These are phyloP conservation scores for Camellia oleifera DNA, from an alignment of 179 eudicot genomes.

Conservation along the genomic window DNA sequence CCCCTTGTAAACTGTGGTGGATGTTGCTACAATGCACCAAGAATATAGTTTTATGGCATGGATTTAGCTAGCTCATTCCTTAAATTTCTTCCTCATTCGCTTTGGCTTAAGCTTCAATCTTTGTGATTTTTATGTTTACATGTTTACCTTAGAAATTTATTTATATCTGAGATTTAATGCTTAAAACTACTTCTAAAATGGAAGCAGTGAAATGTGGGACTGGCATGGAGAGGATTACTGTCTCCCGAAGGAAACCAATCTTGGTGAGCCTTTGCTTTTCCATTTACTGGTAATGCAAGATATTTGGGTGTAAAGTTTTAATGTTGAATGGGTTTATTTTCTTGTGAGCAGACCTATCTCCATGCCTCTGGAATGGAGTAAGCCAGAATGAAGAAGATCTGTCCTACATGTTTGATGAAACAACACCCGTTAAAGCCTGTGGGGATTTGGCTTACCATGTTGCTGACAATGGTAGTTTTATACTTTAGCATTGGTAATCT, in stretches of 20 bases:
- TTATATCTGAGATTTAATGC: not conserved
- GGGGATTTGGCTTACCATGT: conserved; percentile 56
- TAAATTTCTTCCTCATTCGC: too few species aligned
- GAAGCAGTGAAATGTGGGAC: conserved; percentile 46
- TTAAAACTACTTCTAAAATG: conserved; percentile 12
- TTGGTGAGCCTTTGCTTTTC: conserved; percentile 38
- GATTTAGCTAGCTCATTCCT: not conserved
- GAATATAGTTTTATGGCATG: not conserved
- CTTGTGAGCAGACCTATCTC: conserved; percentile 36
- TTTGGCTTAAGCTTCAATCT: not conserved
- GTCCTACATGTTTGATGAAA: conserved; percentile 51
- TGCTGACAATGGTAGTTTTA: conserved; percentile 34
- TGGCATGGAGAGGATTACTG: conserved; percentile 47
- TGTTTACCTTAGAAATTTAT: not conserved
- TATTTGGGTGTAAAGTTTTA: conserved; percentile 11
- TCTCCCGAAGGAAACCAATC: conserved; percentile 36
- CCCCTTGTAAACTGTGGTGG: not conserved
- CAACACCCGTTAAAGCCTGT: conserved; percentile 82
- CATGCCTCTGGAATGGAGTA: conserved; percentile 46
- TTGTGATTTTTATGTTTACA: not conserved
- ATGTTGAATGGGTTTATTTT: not conserved
- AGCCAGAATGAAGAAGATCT: conserved; percentile 47
- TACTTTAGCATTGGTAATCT: not conserved
- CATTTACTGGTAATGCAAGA: not conserved
- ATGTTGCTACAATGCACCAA: not conserved